phyloP scores from a whole-genome alignment of 176 grass and related monocot genomes.

The Carex pumila region DNA sequence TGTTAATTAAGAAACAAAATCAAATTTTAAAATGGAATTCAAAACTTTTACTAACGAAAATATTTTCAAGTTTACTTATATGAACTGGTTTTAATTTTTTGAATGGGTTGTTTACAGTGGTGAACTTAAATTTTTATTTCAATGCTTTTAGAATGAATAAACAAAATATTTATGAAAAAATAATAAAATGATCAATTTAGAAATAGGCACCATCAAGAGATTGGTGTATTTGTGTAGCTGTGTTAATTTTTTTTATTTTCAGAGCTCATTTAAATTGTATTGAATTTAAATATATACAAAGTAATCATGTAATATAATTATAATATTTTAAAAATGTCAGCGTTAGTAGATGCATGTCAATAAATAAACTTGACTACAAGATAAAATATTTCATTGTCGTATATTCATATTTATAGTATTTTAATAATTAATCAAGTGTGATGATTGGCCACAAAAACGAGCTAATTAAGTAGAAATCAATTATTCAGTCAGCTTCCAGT shows the following conservation, averaged over 20 bases:
- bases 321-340: background rate
- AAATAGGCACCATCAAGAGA: background rate
- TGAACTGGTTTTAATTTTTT: too few relatives aligned
- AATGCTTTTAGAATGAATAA: too few relatives aligned
- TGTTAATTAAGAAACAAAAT: background rate
- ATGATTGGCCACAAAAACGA: background rate
- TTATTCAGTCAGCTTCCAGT: too few relatives aligned
- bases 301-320: background rate
- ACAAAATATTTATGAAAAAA: too few relatives aligned
- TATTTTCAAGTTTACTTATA: too few relatives aligned
- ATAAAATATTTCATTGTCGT: background rate
- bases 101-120: too few relatives aligned
- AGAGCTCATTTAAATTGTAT: background rate
- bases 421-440: background rate
- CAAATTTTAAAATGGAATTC: background rate
- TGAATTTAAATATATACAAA: background rate
- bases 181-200: background rate
- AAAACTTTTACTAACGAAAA: too few relatives aligned
- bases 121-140: too few relatives aligned
- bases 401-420: background rate
- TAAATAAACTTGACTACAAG: background rate
- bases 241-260: background rate
- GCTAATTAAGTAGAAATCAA: background rate
- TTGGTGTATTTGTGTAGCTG: background rate
- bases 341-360: background rate